Percentiles rank a stretch among this genome's conserved stretches.
Conservation (phyloP, 2,329 filamentous ascomycete species). For the Cladophialophora yegresii region DNA sequence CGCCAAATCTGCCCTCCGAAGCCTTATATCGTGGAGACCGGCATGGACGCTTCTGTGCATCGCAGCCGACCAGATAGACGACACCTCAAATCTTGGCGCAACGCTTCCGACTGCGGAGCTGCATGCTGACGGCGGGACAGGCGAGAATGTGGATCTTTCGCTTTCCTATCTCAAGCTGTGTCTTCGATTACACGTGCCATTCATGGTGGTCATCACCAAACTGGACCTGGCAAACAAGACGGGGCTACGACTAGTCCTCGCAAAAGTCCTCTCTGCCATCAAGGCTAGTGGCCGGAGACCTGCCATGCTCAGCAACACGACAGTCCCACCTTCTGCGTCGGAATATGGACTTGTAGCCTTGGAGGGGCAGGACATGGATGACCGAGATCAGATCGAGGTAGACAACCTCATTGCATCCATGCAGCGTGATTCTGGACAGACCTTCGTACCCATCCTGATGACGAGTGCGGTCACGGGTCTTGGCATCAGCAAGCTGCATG, state of each 20-base stretch:
- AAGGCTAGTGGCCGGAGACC: slow-evolving; percentile 75
- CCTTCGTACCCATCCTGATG: slow-evolving; percentile 77
- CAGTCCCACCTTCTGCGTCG: slow-evolving; percentile 10
- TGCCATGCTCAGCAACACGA: slow-evolving; percentile 59
- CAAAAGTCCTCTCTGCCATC: slow-evolving; percentile 71
- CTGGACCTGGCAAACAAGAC: slow-evolving; percentile 78
- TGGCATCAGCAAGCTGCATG: slow-evolving; percentile 79
- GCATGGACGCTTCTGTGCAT: slow-evolving; percentile 92
- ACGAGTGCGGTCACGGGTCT: slow-evolving; percentile 83
- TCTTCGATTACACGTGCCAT: slow-evolving; percentile 73
- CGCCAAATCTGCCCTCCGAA: slow-evolving; percentile 81
- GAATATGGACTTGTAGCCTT: slow-evolving; percentile 53
- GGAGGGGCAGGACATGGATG: slow-evolving; percentile 60
- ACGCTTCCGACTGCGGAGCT: slow-evolving; percentile 52
- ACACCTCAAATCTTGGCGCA: slow-evolving; percentile 45
- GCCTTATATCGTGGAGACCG: slow-evolving; percentile 91
- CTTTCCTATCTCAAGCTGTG: slow-evolving; percentile 82
- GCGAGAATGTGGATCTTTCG: slow-evolving; percentile 63
- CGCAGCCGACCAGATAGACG: slow-evolving; percentile 69
- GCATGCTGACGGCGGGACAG: slow-evolving; percentile 45
- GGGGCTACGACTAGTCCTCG: slow-evolving; percentile 69
- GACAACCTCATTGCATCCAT: slow-evolving; percentile 55
- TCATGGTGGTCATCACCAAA: slow-evolving; percentile 86
- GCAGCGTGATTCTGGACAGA: slow-evolving; percentile 43
- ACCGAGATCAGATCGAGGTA: slow-evolving; percentile 60